These are phyloP conservation scores for Syzygium syzygioides DNA, from an alignment of 441 rosid genomes.

Conservation along the genomic window DNA sequence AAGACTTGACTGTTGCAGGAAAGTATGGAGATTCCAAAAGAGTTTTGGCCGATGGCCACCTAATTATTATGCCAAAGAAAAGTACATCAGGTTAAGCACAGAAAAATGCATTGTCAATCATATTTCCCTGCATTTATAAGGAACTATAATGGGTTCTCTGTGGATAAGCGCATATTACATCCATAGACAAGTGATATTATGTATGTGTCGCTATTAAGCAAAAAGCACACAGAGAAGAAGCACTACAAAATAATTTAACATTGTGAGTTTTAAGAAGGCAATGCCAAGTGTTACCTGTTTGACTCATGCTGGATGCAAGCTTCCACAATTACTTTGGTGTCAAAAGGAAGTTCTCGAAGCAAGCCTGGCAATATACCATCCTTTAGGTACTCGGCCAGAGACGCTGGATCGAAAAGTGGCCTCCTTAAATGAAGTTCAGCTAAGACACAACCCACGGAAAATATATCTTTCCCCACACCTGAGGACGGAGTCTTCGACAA, in stretches of 20 bases:
- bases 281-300: conserved; percentile 41
- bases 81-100: not conserved
- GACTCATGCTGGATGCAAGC: conserved; percentile 76
- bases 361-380: conserved; percentile 49
- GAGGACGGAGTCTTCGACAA: conserved; percentile 24
- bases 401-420: conserved; percentile 72
- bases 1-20: conserved; percentile 68
- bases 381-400: conserved; percentile 47
- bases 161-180: not conserved
- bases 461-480: conserved; percentile 59
- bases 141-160: not conserved
- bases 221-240: not conserved
- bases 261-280: not conserved
- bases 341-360: conserved; percentile 70
- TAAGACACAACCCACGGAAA: conserved; percentile 76
- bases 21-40: conserved; percentile 87
- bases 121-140: not conserved
- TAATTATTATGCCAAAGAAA: conserved; percentile 31
- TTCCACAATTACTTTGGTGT: conserved; percentile 60
- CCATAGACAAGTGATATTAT: not conserved
- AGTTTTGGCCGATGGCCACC: conserved; percentile 84
- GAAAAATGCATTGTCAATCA: not conserved
- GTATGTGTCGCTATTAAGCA: not conserved
- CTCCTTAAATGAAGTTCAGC: conserved; percentile 76
- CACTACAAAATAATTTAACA: not conserved